Conservation (phyloP, 129 eudicot genomes). For the Escallonia herrerae region DNA sequence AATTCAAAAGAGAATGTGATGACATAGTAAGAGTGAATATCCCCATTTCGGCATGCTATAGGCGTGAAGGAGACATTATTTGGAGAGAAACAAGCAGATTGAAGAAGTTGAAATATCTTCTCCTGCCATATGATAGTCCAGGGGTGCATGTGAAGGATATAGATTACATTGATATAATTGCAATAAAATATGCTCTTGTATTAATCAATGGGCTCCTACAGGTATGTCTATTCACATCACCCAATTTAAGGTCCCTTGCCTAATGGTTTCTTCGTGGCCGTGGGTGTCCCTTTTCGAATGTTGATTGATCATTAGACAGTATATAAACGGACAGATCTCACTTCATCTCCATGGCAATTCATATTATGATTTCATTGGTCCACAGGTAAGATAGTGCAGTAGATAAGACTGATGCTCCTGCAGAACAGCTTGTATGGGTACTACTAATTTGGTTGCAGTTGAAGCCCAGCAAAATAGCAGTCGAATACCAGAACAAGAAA, state of each 20-base stretch:
- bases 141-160: neutral
- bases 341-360: too few species aligned
- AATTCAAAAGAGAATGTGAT: too few species aligned
- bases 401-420: too few species aligned
- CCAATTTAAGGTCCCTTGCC: neutral
- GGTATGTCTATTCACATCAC: constrained; percentile 7
- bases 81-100: neutral
- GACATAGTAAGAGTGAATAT: neutral
- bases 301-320: constrained; percentile 12
- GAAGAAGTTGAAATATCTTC: neutral
- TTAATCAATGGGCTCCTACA: neutral
- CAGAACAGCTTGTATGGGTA: too few species aligned
- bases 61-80: neutral
- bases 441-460: neutral
- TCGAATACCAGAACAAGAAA: neutral
- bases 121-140: neutral
- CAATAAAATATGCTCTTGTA: neutral
- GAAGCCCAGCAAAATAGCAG: neutral
- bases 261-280: neutral
- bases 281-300: neutral
- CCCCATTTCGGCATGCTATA: neutral
- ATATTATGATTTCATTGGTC: too few species aligned
- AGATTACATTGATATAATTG: neutral
- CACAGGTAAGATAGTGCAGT: too few species aligned
- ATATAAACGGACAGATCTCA: neutral